Evolutionary conservation across 345 rosid species (phyloP), one percentile per base, ranked within the genome.

Genomic region (Populus pruinosa): DNA sequence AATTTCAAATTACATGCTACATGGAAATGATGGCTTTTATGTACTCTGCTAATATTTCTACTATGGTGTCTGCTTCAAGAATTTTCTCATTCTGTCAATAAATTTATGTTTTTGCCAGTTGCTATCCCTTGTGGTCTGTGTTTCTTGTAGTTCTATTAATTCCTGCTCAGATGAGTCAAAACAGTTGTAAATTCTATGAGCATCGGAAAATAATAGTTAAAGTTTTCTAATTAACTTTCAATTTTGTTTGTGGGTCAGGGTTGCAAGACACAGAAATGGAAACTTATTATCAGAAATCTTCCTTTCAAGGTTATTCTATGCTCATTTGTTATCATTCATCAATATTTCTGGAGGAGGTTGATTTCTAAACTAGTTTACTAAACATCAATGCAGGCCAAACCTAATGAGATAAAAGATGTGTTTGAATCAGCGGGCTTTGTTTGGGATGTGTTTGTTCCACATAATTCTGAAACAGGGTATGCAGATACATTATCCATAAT

Each of bases 181-280:
- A 64, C 8, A 33, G 78, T 35, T 76, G 38, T 33, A n/a, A 67
- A 66, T 67, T 76, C 71, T 66, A 33, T 5, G 8, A 73, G 25
- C 53, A 11, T 23, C 5, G 72, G 41, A 36, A 47, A 18, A 20
- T 70, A 62, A 23, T 35, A 11, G 11, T 70, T 17, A 7, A 29
- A 33, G 50, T 39, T 66, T 25, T 69, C 44, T 71, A 61, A 65
- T 67, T 20, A 39, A 25, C 69, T 73, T 70, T 82, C 41, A 50
- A 12, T 69, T 76, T 35, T 81, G 38, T 78, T 78, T 72, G 49
- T 75, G 84, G 72, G 50, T 23, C 89, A 95, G 96, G 98, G 99
- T 78, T 91, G 96, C 78, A 96, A 93, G 90, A 90, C 93, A 82
- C 94, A 90, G 85, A 96, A 93, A 87, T 96, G 98, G 99, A 96